Conservation (phyloP, 805 yeast genomes). For the Starmerella lactis-condensi region DNA sequence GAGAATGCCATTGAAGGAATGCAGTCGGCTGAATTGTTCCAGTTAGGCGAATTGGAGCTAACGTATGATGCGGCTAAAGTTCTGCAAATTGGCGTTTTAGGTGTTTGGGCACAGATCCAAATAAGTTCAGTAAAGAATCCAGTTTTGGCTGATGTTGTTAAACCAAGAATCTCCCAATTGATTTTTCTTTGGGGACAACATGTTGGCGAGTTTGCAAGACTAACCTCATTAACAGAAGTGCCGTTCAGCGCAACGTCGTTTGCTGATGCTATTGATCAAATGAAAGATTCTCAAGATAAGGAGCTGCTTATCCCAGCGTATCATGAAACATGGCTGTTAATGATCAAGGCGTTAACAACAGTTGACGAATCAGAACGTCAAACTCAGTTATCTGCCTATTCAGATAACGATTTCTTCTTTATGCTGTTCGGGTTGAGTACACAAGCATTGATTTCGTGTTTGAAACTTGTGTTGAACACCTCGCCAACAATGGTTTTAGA, state of each 20-base stretch:
- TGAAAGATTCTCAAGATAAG: constrained; percentile 19
- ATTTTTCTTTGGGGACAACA: constrained; percentile 66
- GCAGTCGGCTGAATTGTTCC: constrained; percentile 7
- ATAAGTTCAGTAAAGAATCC: constrained; percentile 16
- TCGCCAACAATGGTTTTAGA: constrained; percentile 23
- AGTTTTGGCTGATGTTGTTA: constrained; percentile 24
- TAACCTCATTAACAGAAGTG: constrained; percentile 35
- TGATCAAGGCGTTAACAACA: constrained; percentile 53
- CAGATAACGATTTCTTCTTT: constrained; percentile 35
- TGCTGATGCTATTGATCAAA: constrained; percentile 21
- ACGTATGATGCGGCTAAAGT: constrained; percentile 24
- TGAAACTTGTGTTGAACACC: constrained; percentile 1
- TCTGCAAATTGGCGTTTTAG: constrained; percentile 23
- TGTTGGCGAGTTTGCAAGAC: constrained; percentile 52
- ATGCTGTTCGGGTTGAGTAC: constrained; percentile 70
- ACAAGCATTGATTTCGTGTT: constrained; percentile 41
- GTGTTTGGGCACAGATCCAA: constrained; percentile 28
- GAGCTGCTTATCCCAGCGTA: constrained; percentile 32
- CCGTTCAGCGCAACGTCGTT: constrained; percentile 15
- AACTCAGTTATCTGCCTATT: constrained; percentile 32
- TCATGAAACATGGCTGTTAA: constrained; percentile 52
- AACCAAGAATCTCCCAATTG: constrained; percentile 39
- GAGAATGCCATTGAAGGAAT: constrained; percentile 46
- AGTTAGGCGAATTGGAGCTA: constrained; percentile 23
- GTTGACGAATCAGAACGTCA: constrained; percentile 33